Evolutionary conservation across 75 land plant genomes (phyloP).

Genomic region (Adiantum capillusveneris): DNA sequence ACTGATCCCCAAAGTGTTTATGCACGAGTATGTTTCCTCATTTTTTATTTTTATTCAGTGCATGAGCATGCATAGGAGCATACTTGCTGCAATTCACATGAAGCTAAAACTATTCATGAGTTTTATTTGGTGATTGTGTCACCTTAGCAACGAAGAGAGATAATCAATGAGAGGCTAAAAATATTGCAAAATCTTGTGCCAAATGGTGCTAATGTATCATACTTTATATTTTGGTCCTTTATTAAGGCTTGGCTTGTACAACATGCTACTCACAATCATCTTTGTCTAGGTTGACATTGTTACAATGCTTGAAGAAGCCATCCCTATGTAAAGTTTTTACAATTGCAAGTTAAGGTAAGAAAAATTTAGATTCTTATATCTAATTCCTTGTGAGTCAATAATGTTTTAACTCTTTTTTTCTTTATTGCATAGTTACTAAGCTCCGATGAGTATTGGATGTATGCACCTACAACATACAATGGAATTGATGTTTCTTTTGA

Average conservation of each 20-base stretch:
- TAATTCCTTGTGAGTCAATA: not conserved
- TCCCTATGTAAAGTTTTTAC: conserved; percentile 74
- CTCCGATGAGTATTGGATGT: conserved; percentile 79
- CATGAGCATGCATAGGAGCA: no score
- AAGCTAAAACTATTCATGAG: no score
- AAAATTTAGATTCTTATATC: not conserved
- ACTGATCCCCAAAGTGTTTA: conserved; percentile 79
- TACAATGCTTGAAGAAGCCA: conserved; percentile 81
- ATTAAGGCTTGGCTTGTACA: no score
- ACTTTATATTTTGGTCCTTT: no score
- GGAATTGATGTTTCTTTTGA: conserved; percentile 57
- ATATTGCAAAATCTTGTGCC: conserved; percentile 69
- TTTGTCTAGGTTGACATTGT: conserved; percentile 71
- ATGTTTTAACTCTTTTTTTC: no score
- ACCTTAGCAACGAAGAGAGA: conserved; percentile 65
- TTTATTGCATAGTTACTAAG: conserved; percentile 48
- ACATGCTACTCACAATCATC: no score
- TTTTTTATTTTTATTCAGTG: no score
- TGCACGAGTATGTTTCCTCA: conserved; percentile 44
- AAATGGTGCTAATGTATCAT: conserved; percentile 64
- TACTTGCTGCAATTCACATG: no score
- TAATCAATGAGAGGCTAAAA: conserved; percentile 61
- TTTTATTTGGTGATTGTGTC: no score
- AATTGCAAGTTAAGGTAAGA: conserved; percentile 65
- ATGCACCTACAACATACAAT: conserved; percentile 63